Percentiles rank a stretch among this genome's conserved stretches.
Conservation (phyloP, 108 stramenopile species). For the Skeletonema marinoi region DNA sequence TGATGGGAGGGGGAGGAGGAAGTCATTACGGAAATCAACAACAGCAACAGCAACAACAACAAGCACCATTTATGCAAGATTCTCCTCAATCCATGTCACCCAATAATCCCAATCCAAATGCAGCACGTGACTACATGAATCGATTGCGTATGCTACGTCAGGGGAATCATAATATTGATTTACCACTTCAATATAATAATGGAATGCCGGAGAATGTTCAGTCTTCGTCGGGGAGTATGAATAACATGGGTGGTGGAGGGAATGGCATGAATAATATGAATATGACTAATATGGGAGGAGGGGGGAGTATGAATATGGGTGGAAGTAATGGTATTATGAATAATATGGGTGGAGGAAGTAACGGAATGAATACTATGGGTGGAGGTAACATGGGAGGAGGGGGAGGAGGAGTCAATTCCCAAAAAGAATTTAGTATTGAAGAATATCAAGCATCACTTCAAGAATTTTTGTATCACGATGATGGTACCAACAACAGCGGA, state of each 20-base stretch:
- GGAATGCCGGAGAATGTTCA: slow-evolving; percentile 5
- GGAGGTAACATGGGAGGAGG: neutral
- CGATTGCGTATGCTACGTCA: slow-evolving; percentile 36
- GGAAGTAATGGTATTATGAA: neutral
- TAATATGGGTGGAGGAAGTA: neutral
- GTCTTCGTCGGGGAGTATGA: slow-evolving; percentile 10
- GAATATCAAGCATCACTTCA: slow-evolving; percentile 42
- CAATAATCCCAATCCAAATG: slow-evolving; percentile 30
- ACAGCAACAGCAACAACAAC: neutral
- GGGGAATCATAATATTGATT: neutral
- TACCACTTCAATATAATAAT: neutral
- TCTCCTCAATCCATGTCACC: neutral
- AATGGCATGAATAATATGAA: neutral
- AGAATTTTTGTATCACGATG: slow-evolving; percentile 32
- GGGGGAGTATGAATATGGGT: neutral
- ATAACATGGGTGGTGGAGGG: neutral
- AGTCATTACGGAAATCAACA: slow-evolving; percentile 1
- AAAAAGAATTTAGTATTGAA: slow-evolving; percentile 25
- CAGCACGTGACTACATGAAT: slow-evolving; percentile 36
- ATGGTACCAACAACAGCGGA: neutral
- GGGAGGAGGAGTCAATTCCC: neutral
- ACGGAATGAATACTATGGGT: neutral
- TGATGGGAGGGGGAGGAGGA: slow-evolving; percentile 6
- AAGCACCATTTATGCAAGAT: neutral
- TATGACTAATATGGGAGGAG: neutral